Evolutionary conservation across 2,329 filamentous ascomycete genomes (phyloP), one percentile per base, ranked within the genome.

Genomic region (Nemania sp.): DNA sequence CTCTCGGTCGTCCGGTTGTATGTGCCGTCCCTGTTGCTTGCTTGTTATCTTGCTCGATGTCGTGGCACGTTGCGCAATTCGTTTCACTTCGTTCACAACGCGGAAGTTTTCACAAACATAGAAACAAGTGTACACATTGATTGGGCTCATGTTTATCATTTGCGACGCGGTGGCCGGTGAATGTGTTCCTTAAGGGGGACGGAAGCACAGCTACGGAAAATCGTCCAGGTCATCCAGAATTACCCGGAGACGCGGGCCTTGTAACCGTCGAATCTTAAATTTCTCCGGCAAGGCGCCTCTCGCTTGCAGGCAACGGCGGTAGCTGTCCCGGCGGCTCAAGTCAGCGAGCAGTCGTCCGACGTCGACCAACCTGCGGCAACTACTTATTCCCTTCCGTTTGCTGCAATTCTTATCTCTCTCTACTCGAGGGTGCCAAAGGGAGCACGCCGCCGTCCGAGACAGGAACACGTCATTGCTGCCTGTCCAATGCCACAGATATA

Each of bases 171-270:
- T 47, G 41, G n/a, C 13, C n/a, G 10, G 55, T 43, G 24, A 35
- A 18, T 45, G 41, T 13, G 5, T n/a, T 53, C n/a, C 10, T 67
- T 47, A 58, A 63, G 38, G n/a, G 57, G 45, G 61, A 52, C 51
- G 35, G 43, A 64, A 26, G 49, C 26, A 55, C 27, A 38, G 20
- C 55, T 58, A 64, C 11, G 56, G 27, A 58, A 7, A 18, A 55
- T 24, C 15, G 32, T 58, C 32, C 18, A 65, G 41, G 54, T 10
- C 22, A 38, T 4, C 45, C 47, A 24, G 22, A 72, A 70, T 70
- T 68, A 18, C 24, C 68, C 70, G 68, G 70, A 69, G 45, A 67
- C n/a, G 47, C 71, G 71, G 71, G 64, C 71, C 71, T 71, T 47
- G 49, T n/a, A 71, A 56, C 71, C 71, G 71, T 65, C 32, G 55